phyloP scores from a whole-genome alignment of 345 rosid species.

The Eucalyptus shirleyi region DNA sequence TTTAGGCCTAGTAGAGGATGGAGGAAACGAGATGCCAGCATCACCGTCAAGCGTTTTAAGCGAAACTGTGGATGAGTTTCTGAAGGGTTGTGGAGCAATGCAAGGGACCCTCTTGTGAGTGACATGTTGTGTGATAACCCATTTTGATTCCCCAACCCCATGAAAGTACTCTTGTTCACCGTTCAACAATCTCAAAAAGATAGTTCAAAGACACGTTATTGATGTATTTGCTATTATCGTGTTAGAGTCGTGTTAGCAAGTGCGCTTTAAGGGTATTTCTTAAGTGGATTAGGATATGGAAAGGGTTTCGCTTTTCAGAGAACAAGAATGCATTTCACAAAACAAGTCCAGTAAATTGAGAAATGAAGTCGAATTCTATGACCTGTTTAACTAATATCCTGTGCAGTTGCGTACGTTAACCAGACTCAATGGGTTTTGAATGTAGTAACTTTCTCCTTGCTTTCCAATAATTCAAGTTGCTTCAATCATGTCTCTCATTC shows the following conservation, averaged over 20 bases:
- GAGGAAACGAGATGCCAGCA: not conserved
- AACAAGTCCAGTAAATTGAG: not conserved
- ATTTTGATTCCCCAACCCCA: not conserved
- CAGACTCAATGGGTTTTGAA: not conserved
- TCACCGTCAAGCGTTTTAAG: not conserved
- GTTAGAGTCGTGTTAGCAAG: not conserved
- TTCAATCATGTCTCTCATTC: constrained; percentile 89
- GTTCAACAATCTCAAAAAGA: not conserved
- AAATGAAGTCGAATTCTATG: not conserved
- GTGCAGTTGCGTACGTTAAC: not conserved
- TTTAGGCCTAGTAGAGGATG: not conserved
- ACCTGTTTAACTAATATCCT: not conserved
- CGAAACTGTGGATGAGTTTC: not conserved
- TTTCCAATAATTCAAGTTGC: constrained; percentile 34
- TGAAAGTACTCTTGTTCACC: not conserved
- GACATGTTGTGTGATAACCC: not conserved
- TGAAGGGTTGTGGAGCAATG: not conserved
- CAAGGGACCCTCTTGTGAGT: not conserved
- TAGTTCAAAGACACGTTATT: not conserved
- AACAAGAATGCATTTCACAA: not conserved
- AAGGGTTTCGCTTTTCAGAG: not conserved
- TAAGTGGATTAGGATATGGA: not conserved
- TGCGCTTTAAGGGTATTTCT: not conserved
- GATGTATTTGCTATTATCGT: not conserved
- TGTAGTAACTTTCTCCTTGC: not conserved